Conservation (phyloP, 164 flowering plant genomes). For the Tetracentron sinense region DNA sequence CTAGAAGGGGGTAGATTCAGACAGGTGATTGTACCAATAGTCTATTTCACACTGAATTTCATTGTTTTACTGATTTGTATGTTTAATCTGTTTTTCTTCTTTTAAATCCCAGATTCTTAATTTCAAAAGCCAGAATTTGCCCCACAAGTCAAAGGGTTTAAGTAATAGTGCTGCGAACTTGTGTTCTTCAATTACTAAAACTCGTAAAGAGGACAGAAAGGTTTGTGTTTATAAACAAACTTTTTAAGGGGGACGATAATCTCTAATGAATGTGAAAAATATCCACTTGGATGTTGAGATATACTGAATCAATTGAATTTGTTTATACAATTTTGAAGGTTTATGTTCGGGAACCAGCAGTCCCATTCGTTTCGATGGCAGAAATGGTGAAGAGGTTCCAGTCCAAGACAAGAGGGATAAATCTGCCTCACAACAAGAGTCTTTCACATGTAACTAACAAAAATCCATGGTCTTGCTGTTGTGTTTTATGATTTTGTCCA, state of each 20-base stretch:
- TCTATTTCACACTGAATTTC: too few species aligned
- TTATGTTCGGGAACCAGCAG: constrained; percentile 67
- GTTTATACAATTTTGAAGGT: constrained; percentile 28
- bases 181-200: constrained; percentile 29
- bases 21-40: constrained; percentile 69
- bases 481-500: not conserved
- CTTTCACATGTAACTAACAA: constrained; percentile 41
- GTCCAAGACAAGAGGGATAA: constrained; percentile 62
- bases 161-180: constrained; percentile 22
- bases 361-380: constrained; percentile 78
- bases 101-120: constrained; percentile 55
- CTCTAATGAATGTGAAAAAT: not conserved
- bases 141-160: constrained; percentile 68
- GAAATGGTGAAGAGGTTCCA: constrained; percentile 83
- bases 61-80: not conserved
- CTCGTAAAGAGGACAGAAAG: constrained; percentile 66
- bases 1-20: constrained; percentile 80
- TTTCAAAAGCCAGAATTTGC: constrained; percentile 52
- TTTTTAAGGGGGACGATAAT: not conserved
- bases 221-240: constrained; percentile 26
- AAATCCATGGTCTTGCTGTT: not conserved
- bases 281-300: not conserved
- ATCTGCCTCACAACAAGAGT: constrained; percentile 34
- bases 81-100: not conserved
- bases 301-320: constrained; percentile 9